Evolutionary conservation across 176 grass and related monocot species (phyloP), one percentile per base, ranked within the genome.

Genomic region (Typha latifolia): DNA sequence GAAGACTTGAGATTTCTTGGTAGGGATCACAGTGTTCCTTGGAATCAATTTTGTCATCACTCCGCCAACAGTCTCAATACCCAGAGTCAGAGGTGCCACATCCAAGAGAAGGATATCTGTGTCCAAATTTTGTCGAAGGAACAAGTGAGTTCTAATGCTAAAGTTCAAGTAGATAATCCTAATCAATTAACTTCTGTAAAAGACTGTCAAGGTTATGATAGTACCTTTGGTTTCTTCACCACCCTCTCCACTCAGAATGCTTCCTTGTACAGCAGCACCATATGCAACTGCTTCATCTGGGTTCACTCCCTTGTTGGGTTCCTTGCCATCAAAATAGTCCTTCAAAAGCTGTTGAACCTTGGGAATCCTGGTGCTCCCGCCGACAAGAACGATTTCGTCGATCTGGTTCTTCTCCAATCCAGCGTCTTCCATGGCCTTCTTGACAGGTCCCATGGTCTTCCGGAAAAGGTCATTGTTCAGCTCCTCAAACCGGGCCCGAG

Each of bases 281-380:
- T 83, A 86, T n/a, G 87, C 84, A 8, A 86, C 84, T 5, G 79
- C 84, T 71, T 87, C 79, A 65, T 92, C 84, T 2, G 89, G 82
- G 69, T 85, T 82, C 14, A 92, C 72, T 31, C 81, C 78, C 15
- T 64, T 72, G 79, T 65, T 80, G 6, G 84, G 82, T 21, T 92
- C 84, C 68, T 92, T 92, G 5, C 89, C 82, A 21, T 82, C 69
- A 62, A 92, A 92, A 74, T 59, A 84, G 69, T 92, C 84, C 65
- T 63, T 82, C 59, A 91, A 65, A 12, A 91, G 79, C 74, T 91
- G 84, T 75, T 79, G 81, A 2, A 91, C 84, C 84, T 91, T 91
- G 48, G 88, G 88, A 68, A 91, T 91, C 67, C 88, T 84, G 11
- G 81, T 84, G 78, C 89, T 91, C 22, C 89, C 89, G 24, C 89